Percentiles rank a stretch among this genome's conserved stretches.
phyloP scores from a whole-genome alignment of 139 green algal species.

The Dunaliella primolecta region DNA sequence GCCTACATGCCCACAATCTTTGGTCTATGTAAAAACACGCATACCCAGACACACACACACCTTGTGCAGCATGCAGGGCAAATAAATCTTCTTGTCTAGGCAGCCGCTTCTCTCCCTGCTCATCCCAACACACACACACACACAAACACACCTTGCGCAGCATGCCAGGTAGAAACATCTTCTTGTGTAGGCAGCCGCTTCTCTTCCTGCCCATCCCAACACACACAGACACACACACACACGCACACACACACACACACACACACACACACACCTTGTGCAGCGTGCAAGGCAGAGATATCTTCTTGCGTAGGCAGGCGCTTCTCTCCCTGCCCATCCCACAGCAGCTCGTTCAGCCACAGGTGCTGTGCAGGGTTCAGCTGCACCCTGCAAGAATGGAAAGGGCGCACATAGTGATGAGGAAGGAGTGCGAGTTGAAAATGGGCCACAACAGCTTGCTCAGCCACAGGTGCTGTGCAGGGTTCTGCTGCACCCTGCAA shows the following conservation, averaged over 20 bases:
- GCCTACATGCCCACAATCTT: no score
- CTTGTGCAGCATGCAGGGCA: neutral
- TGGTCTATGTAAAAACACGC: no score
- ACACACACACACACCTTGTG: neutral
- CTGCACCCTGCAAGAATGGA: neutral
- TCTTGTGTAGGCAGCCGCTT: slow-evolving; percentile 1
- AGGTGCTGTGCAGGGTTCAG: slow-evolving; percentile 2
- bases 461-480: no score
- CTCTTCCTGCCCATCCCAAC: neutral
- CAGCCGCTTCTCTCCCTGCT: neutral
- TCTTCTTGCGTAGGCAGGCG: neutral
- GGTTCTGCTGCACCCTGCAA: no score
- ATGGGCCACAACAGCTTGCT: no score
- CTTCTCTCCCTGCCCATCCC: neutral
- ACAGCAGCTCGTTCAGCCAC: neutral
- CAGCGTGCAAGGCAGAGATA: neutral
- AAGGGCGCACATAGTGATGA: no score
- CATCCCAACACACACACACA: no score
- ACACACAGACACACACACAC: no score
- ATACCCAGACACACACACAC: no score
- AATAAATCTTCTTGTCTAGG: neutral
- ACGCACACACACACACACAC: no score
- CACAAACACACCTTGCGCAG: neutral
- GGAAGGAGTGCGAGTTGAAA: no score
- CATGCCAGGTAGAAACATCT: neutral